These are phyloP conservation scores for Globisporangium carolinianum DNA, from an alignment of 352 stramenopile species.

Conservation along the genomic window DNA sequence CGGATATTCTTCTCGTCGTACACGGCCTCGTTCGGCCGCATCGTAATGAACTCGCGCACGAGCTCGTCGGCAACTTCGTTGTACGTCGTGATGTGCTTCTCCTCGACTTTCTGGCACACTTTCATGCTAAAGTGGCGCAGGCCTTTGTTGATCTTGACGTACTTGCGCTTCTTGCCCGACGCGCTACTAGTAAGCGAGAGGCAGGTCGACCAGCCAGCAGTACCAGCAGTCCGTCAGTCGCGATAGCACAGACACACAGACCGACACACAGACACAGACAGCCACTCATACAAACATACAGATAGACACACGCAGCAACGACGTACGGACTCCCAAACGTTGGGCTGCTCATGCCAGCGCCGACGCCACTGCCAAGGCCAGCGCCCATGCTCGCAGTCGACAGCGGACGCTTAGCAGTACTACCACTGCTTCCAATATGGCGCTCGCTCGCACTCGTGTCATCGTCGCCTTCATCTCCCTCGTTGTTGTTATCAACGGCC, in stretches of 20 bases:
- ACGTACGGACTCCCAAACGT: constrained; percentile 57
- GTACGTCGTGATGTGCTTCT: constrained; percentile 93
- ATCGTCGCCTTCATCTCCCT: neutral
- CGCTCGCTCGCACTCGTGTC: neutral
- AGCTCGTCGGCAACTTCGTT: constrained; percentile 95
- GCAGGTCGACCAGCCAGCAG: neutral
- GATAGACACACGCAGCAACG: neutral
- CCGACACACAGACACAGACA: neutral
- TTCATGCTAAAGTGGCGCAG: constrained; percentile 95
- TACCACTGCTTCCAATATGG: too few relatives aligned
- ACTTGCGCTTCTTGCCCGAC: constrained; percentile 72
- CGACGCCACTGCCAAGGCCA: constrained; percentile 10
- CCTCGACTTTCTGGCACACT: constrained; percentile 95
- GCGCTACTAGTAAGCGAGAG: constrained; percentile 16
- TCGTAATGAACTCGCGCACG: constrained; percentile 84
- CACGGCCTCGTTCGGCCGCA: constrained; percentile 74
- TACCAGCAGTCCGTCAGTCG: too few relatives aligned
- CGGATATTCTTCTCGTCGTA: constrained; percentile 96
- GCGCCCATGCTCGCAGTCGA: constrained; percentile 6
- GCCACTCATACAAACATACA: constrained; percentile 1
- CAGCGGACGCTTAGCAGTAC: constrained; percentile 17
- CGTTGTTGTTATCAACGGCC: constrained; percentile 3
- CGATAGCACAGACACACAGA: constrained; percentile 6
- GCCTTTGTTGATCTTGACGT: constrained; percentile 87
- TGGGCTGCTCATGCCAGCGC: constrained; percentile 24